These are phyloP conservation scores for Aegilops bicornis DNA, from an alignment of 176 grass and related monocot genomes.

Conservation along the genomic window DNA sequence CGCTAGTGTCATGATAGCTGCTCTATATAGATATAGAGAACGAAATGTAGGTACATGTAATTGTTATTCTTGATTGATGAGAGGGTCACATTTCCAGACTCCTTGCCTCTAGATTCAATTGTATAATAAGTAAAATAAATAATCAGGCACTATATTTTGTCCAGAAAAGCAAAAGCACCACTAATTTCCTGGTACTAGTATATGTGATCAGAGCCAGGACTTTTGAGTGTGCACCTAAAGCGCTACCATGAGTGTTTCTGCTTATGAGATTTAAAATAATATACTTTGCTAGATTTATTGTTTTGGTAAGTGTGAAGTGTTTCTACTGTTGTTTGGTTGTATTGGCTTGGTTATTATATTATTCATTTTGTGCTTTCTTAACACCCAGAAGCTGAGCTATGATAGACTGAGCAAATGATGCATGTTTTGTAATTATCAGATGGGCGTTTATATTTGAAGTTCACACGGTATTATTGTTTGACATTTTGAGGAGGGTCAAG, in stretches of 20 bases:
- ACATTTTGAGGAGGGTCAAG: too few relatives aligned
- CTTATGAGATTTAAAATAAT: background rate
- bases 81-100: background rate
- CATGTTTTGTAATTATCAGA: too few relatives aligned
- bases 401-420: too few relatives aligned
- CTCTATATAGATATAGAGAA: background rate
- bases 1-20: background rate
- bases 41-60: background rate
- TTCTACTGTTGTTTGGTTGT: too few relatives aligned
- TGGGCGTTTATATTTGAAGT: too few relatives aligned
- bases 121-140: background rate
- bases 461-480: too few relatives aligned
- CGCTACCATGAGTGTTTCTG: background rate
- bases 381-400: too few relatives aligned
- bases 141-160: background rate
- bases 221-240: background rate
- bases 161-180: background rate
- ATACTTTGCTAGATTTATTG: background rate
- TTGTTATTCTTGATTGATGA: background rate
- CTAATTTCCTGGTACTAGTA: background rate
- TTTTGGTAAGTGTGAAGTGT: too few relatives aligned
- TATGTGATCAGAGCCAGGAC: background rate
- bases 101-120: background rate
- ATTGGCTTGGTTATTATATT: too few relatives aligned
- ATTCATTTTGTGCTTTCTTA: too few relatives aligned